Evolutionary conservation across 78 protist species (phyloP), one percentile per base, ranked within the genome.

Genomic region (Cavenderia fasciculata): DNA sequence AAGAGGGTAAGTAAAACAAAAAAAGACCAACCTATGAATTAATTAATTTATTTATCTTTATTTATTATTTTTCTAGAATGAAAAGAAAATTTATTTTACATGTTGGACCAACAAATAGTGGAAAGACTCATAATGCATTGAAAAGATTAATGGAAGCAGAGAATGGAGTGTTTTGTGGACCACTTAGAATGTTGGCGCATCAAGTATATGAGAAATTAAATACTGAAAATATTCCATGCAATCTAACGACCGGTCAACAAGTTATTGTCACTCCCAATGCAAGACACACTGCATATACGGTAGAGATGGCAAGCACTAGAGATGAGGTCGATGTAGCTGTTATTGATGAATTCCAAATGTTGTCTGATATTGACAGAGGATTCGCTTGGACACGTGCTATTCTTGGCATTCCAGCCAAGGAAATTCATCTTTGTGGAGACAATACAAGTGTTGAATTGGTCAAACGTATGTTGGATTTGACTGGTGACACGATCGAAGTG

Each of bases 351-450:
- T 72, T 94, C 63, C 97, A 95, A 47, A 44, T 96, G 77, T 72
- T 94, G 18, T 59, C 74, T 0, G 94, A 94, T 65, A 1, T 25
- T n/a, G 65, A 61, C 1, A 47, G 98, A 27, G 98, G 98, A n/a
- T 94, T 92, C 88, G 95, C 97, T 1, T 96, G 97, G 98, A 96
- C 98, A 0, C 78, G 96, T 19, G 97, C 98, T 18, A 54, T 96
- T 40, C 85, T 95, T 29, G 98, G 98, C 19, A 44, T 94, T 16
- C 92, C 92, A 4, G 96, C 97, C 0, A 25, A 36, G 10, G 97
- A 96, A 34, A 19, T 96, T 14, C 98, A 96, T 52, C 49, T 96
- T 5, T 94, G 98, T 71, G 98, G 98, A 4, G 98, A 96, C 19
- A 66, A 77, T 40, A 46, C 91, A 4, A 66, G 96, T 0, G 31